Base-by-base conservation (phyloP, 768 basidiomycete genomes). In the Leccinum variicolor region DNA sequence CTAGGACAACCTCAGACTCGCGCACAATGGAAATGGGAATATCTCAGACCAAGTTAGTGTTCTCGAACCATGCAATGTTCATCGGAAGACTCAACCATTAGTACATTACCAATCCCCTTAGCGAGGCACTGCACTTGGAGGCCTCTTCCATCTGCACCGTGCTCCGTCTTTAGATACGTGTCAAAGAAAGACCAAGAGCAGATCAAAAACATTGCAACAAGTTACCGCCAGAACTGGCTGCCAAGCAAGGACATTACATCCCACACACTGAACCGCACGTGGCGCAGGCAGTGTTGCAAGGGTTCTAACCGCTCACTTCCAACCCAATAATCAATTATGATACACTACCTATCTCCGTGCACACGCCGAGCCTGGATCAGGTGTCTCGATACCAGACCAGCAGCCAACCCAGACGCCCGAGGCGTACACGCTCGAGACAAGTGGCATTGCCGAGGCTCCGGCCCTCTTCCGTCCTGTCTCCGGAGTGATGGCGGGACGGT, bases 81-180 rank as follows among this genome's bases (percentile, higher is more conserved):
- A 31, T 11, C 15, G 31, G 11, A 33, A 4, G 43, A 50, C 58
- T 62, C 4, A 72, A 14, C 47, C 29, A 48, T 26, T n/a, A n/a
- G n/a, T n/a, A n/a, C n/a, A n/a, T n/a, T 33, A 5, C 13, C 31
- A 11, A 11, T 14, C 25, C 31, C 23, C 29, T 31, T 61, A 98
- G 94, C 83, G 96, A 52, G 95, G 94, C 25, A 74, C 80, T 1
- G 77, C 89, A 19, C 77, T 98, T 0, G 95, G 95, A 54, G 96
- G 98, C 84, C 84, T 11, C 76, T 91, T 11, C 80, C 85, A 13
- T 73, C 85, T 3, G 82, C 81, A n/a, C 83, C 90, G 2, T 84
- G 85, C 11, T 98, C 95, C 0, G 84, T 98, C 15, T 98, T 96
- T 70, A 95, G 98, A 49, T 98, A 86, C 69, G 84, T 98, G 69